Evolutionary conservation across 2,329 filamentous ascomycete species (phyloP), one percentile per base, ranked within the genome.

Genomic region (Alternaria sp.): DNA sequence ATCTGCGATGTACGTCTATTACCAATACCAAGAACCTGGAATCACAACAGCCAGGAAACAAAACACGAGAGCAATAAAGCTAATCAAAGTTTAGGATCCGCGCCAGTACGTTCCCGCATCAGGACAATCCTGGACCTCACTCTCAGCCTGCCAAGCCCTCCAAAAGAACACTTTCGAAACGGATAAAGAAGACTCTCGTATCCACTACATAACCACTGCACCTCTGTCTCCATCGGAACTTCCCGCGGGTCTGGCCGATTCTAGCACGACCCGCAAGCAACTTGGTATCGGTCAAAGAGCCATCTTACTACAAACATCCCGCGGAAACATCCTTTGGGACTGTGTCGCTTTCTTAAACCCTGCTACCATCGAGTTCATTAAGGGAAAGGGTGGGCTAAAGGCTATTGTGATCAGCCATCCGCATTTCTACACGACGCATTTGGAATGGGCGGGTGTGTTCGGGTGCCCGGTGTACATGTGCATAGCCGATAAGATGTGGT

Each of bases 321-420:
- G 78, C 0, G 91, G 92, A 0, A 94, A 94, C 75, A 79, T 96
- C 1, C 85, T 96, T 2, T 96, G 92, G 92, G 93, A 96, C 78
- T 89, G 90, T 65, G 83, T 96, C 60, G 86, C 91, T 0, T 87
- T 89, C 67, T 81, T 96, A 4, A 90, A 94, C 74, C 79, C 85
- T 2, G 84, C 84, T 4, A 94, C 91, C 0, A 79, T 91, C 0
- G 74, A 80, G 0, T 82, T 81, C 54, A 87, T 95, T 70, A 83
- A 85, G 6, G 75, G 73, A 0, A 82, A 89, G 7, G 92, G 92
- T 46, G 91, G 91, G 0, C 73, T 96, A 12, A 82, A 82, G 32
- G 91, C 90, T 0, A 93, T 96, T 49, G 88, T 85, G 0, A 92
- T 94, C 66, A 89, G 86, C 11, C 91, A 96, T 79, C 93, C 93